Base-by-base conservation (phyloP, 805 yeast genomes). In the Teunomyces cretensis region DNA sequence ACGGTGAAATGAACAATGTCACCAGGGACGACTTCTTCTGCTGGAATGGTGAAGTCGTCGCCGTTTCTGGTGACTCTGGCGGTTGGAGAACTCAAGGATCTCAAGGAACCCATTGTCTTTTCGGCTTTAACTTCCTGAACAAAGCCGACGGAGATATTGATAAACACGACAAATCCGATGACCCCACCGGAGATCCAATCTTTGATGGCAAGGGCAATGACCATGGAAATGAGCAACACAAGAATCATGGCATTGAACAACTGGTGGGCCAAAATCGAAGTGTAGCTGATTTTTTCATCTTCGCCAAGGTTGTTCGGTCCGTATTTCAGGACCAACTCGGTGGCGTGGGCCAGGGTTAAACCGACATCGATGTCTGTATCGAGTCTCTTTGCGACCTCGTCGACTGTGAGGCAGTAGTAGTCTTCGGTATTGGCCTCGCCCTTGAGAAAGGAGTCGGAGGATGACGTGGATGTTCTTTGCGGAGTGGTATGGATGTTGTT, bases 141-240 rank as follows among this genome's bases (percentile, higher is more conserved):
- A 44, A 82, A 76, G 3, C 94, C 94, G 46, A 86, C 83, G 24
- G 65, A 64, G 30, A 86, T 80, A 57, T 86, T 86, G 45, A 86
- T 71, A 27, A 62, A 60, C 26, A 86, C 79, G 17, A 86, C 91
- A 39, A 78, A 83, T 1, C 79, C 81, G 58, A 86, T 83, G 28
- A 86, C 92, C 44, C 92, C 94, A 40, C 90, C 94, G 7, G 88
- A 81, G 51, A 86, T 86, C 85, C 88, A 86, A 61, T 86, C 92
- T 46, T 74, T 72, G 51, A 86, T 83, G 15, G 85, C 90, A 40
- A 85, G 73, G 4, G 91, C 83, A 42, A 86, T 83, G 15, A 80
- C 62, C 86, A 83, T 79, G 13, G 88, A 80, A 30, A 84, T 83
- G 43, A 85, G 64, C 51, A 85, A 70, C 7, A 86, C 92, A 51